phyloP scores from a whole-genome alignment of 2,329 filamentous ascomycete genomes.

The Talaromyces sp. region DNA sequence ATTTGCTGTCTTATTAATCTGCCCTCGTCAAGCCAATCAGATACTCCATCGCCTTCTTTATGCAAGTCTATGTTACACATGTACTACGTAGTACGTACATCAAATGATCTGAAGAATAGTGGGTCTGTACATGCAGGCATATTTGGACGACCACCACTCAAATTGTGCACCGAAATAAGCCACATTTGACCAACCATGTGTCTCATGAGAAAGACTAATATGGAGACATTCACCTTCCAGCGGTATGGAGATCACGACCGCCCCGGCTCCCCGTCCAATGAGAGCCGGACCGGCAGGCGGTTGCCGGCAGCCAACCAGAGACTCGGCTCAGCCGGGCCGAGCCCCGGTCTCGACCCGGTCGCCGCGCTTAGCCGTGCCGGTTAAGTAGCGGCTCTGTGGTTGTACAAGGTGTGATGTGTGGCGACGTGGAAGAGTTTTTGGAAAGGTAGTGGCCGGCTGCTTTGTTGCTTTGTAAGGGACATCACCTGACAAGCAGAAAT shows the following conservation, averaged over 20 bases:
- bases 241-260: not conserved
- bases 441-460: too few species aligned
- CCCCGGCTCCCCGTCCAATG: not conserved
- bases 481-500: not conserved
- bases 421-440: too few species aligned
- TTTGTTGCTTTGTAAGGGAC: not conserved
- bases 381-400: not conserved
- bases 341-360: slow-evolving; percentile 3
- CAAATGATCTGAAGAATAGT: not conserved
- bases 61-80: not conserved
- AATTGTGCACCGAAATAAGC: not conserved
- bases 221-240: too few species aligned
- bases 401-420: too few species aligned
- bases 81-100: too few species aligned
- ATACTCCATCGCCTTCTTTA: too few species aligned
- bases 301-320: slow-evolving; percentile 10
- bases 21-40: too few species aligned
- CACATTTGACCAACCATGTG: too few species aligned
- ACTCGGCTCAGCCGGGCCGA: slow-evolving; percentile 8
- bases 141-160: not conserved
- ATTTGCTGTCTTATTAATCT: not conserved
- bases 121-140: not conserved
- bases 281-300: slow-evolving; percentile 4
- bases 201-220: too few species aligned
- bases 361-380: slow-evolving; percentile 7